Evolutionary conservation across 2,329 filamentous ascomycete species (phyloP).

Genomic region (Lasiodiplodia gonubiensis): DNA sequence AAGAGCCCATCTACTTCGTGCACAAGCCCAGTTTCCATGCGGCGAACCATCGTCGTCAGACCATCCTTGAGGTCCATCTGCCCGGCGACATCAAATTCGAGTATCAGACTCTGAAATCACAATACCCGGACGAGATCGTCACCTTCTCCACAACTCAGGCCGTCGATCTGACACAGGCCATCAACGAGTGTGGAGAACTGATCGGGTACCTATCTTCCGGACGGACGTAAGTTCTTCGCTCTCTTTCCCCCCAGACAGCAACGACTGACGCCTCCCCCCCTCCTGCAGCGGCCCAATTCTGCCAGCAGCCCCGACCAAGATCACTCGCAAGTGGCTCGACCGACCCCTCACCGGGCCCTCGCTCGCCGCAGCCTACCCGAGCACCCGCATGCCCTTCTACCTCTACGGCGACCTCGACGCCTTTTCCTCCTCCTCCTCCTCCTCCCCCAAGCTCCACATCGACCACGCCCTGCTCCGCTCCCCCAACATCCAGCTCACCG

Average conservation of each 20-base stretch:
- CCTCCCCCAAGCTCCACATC: conserved; percentile 41
- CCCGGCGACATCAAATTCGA: conserved; percentile 31
- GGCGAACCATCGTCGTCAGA: conserved; percentile 50
- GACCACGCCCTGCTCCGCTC: conserved; percentile 52
- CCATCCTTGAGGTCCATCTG: conserved; percentile 43
- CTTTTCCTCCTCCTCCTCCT: neutral
- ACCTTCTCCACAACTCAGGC: conserved; percentile 38
- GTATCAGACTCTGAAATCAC: conserved; percentile 37
- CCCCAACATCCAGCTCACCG: conserved; percentile 49
- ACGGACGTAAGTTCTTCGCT: conserved; percentile 1
- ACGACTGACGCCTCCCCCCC: neutral
- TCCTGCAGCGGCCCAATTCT: conserved; percentile 22
- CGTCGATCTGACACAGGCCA: conserved; percentile 34
- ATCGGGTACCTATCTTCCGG: conserved; percentile 7
- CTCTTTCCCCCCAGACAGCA: neutral
- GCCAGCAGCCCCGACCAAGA: conserved; percentile 39
- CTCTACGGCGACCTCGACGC: conserved; percentile 57
- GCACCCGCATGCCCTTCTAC: conserved; percentile 51
- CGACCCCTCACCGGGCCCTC: conserved; percentile 46
- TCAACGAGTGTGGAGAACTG: conserved; percentile 28
- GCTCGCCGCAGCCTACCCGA: conserved; percentile 46
- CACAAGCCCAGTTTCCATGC: conserved; percentile 50
- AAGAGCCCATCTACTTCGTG: conserved; percentile 41
- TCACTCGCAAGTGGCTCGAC: conserved; percentile 33
- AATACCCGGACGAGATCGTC: conserved; percentile 37